These are phyloP conservation scores for Glaciozyma antarctica DNA, from an alignment of 768 basidiomycete species.

Conservation along the genomic window DNA sequence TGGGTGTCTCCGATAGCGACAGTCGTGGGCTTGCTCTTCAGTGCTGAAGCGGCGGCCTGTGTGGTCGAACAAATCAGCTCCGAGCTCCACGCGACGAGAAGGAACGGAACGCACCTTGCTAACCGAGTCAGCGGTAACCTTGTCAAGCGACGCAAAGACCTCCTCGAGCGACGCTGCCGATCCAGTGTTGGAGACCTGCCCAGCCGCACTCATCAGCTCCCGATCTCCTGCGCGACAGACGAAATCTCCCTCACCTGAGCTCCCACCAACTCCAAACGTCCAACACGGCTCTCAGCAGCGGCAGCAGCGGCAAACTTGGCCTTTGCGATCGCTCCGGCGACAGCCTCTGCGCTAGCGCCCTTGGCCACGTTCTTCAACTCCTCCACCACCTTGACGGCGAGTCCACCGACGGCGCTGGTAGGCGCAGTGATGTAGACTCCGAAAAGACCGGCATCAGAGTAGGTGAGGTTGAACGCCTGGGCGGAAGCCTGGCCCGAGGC, in stretches of 20 bases:
- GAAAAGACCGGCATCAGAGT: constrained; percentile 83
- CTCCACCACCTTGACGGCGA: constrained; percentile 61
- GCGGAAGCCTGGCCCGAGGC: constrained; percentile 57
- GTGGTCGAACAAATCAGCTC: constrained; percentile 2
- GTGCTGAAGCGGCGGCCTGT: constrained; percentile 57
- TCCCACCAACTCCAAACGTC: constrained; percentile 54
- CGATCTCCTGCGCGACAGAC: no score
- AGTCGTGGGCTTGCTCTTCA: constrained; percentile 70
- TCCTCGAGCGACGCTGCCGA: constrained; percentile 52
- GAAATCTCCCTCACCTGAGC: constrained; percentile 50
- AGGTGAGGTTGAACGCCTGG: constrained; percentile 67
- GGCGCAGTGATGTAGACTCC: constrained; percentile 69
- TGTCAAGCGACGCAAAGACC: constrained; percentile 60
- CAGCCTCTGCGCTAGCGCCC: constrained; percentile 52
- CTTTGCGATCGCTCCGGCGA: constrained; percentile 73
- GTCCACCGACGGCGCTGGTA: constrained; percentile 54
- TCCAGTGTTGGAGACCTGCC: constrained; percentile 35
- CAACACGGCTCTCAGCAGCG: constrained; percentile 59
- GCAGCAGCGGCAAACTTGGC: constrained; percentile 76
- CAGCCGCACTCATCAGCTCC: not conserved
- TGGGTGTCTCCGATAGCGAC: constrained; percentile 74
- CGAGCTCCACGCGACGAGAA: not conserved
- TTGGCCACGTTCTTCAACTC: constrained; percentile 51
- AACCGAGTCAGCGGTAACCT: constrained; percentile 56
- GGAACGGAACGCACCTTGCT: constrained; percentile 52